Base-by-base conservation (phyloP, 495 filamentous ascomycete species). In the Penicillium flavigenum region DNA sequence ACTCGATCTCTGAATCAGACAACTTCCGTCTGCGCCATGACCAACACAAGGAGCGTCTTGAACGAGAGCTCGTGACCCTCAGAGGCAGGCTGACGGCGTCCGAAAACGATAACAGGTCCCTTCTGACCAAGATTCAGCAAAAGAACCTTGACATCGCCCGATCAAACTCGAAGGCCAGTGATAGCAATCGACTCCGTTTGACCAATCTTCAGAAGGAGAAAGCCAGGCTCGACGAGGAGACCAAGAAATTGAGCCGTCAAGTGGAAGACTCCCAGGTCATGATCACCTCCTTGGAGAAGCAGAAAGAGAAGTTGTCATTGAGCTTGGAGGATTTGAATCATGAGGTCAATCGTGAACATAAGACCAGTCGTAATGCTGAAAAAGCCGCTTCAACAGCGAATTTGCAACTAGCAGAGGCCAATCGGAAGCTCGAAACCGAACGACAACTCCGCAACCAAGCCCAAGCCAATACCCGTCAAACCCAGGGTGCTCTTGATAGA, bases 101-200 rank as follows among this genome's bases (percentile, higher is more conserved):
- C 0, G 94, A 98, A 65, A 97, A 98, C 65, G 94, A 98, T 73
- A 98, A 98, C 64, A 87, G 90, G n/a, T 86, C 92, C 36, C 78
- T 98, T 0, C 80, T 98, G 47, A 98, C 96, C 68, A 98, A 98
- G 72, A 80, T 98, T 11, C 94, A 98, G 62, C 93, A 97, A 64
- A 98, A 98, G 80, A 95, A 95, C 44, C 84, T 98, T 8, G 94
- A 98, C 67, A 94, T 98, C 67, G 93, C 92, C 29, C 81, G 95
- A 41, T 93, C 94, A 5, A 90, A 83, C 58, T 95, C 93, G 3
- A 86, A 85, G 55, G 94, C 90, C 27, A 90, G 83, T 53, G 94
- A 98, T 55, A 88, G 83, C 54, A 90, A 93, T 44, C 85, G 92
- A 19, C 81, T 86, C n/a, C 87, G 91, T 47, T 75, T 97, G 56